A percentile compares a stretch with the other conserved stretches of the same genome.
Conservation (phyloP, 441 rosid genomes). For the Erodium chrysanthum region DNA sequence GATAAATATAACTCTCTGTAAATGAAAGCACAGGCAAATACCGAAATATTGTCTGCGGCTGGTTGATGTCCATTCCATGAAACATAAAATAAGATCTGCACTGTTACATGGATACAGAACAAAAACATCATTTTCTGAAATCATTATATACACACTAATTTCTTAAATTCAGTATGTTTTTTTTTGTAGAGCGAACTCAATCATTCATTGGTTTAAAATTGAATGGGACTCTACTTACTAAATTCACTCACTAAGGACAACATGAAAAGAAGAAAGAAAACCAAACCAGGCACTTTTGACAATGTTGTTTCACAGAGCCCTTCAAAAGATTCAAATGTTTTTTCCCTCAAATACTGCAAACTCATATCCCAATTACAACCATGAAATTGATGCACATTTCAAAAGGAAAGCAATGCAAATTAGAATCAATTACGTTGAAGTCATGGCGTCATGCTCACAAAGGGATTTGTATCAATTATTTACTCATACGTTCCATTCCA, state of each 20-base stretch:
- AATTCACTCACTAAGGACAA: not conserved
- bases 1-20: slow-evolving; percentile 73
- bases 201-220: not conserved
- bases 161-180: not conserved
- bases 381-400: not conserved
- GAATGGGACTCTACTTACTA: not conserved
- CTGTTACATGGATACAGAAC: slow-evolving; percentile 28
- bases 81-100: slow-evolving; percentile 94
- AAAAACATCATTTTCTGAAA: not conserved
- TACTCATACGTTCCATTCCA: not conserved
- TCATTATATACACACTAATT: not conserved
- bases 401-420: not conserved
- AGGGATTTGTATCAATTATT: not conserved
- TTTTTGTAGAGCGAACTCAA: not conserved
- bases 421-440: not conserved
- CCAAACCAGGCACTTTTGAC: not conserved
- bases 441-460: not conserved
- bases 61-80: slow-evolving; percentile 52
- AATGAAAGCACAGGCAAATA: slow-evolving; percentile 65
- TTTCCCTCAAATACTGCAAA: not conserved
- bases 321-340: not conserved
- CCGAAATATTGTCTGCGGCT: slow-evolving; percentile 46
- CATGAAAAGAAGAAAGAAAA: not conserved
- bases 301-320: not conserved
- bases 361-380: not conserved